Evolutionary conservation across 352 stramenopile species (phyloP).

Genomic region (Phytophthora podocarpi): DNA sequence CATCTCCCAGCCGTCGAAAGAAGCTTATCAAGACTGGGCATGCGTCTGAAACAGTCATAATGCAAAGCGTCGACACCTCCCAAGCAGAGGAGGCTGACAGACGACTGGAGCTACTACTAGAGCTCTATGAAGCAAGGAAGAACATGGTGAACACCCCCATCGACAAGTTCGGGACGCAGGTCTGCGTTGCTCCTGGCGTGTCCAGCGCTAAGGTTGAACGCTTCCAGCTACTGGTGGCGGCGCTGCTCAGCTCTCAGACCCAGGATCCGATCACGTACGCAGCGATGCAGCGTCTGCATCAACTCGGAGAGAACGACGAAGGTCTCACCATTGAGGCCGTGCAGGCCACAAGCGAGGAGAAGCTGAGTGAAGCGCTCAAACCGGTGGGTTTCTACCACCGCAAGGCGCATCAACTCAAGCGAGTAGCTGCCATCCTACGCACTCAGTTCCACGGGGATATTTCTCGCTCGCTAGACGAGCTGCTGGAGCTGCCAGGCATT

Average conservation of each 20-base stretch:
- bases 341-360: conserved; percentile 31
- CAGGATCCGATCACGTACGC: conserved; percentile 70
- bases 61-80: not conserved
- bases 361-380: conserved; percentile 54
- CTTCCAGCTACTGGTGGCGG: conserved; percentile 70
- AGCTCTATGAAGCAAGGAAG: conserved; percentile 42
- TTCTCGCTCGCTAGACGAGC: conserved; percentile 42
- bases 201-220: conserved; percentile 36
- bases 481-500: conserved; percentile 63
- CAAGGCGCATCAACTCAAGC: conserved; percentile 71
- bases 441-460: conserved; percentile 51
- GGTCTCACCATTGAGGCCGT: conserved; percentile 60
- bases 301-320: conserved; percentile 28
- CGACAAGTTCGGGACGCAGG: conserved; percentile 72
- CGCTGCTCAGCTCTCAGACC: conserved; percentile 78
- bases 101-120: conserved; percentile 44
- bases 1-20: not conserved
- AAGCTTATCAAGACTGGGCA: conserved; percentile 19
- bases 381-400: conserved; percentile 78
- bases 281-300: conserved; percentile 74
- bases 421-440: conserved; percentile 49
- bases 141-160: conserved; percentile 55
- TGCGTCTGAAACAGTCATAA: conserved; percentile 5
- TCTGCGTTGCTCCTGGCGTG: conserved; percentile 44
- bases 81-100: conserved; percentile 1